Evolutionary conservation across 768 basidiomycete species (phyloP).

Genomic region (Lactarius trivialis): DNA sequence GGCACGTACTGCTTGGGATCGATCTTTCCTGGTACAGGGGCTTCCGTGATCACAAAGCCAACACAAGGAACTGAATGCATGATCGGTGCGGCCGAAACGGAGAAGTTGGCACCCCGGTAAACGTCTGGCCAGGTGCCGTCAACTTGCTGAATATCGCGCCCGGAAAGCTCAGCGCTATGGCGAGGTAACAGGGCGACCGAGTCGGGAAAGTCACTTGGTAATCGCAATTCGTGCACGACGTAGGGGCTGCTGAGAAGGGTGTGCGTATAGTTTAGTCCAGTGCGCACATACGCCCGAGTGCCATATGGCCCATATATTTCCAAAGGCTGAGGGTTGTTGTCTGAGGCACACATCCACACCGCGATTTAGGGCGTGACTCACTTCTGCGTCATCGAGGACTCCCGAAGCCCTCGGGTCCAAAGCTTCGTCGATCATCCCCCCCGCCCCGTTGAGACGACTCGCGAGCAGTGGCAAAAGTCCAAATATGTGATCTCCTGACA

Average conservation of each 20-base stretch:
- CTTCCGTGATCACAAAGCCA: conserved; percentile 69
- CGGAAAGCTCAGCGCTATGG: conserved; percentile 52
- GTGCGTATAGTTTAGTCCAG: conserved; percentile 59
- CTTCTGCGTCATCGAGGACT: conserved; percentile 12
- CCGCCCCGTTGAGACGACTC: conserved; percentile 65
- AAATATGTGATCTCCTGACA: conserved; percentile 76
- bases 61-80: conserved; percentile 75
- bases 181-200: conserved; percentile 31
- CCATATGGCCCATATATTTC: conserved; percentile 87
- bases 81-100: conserved; percentile 74
- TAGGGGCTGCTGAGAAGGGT: conserved; percentile 61
- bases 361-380: background rate
- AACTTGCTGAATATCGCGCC: conserved; percentile 54
- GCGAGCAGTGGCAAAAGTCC: conserved; percentile 66
- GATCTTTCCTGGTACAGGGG: conserved; percentile 70
- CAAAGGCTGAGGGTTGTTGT: conserved; percentile 40
- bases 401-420: conserved; percentile 51
- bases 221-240: conserved; percentile 77
- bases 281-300: conserved; percentile 73
- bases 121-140: conserved; percentile 64
- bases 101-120: conserved; percentile 47
- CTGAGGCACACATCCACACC: background rate
- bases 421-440: conserved; percentile 49
- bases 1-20: conserved; percentile 61
- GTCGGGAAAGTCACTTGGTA: conserved; percentile 47